These are phyloP conservation scores for Coprinopsis sp. DNA, from an alignment of 768 basidiomycete species.

Conservation along the genomic window DNA sequence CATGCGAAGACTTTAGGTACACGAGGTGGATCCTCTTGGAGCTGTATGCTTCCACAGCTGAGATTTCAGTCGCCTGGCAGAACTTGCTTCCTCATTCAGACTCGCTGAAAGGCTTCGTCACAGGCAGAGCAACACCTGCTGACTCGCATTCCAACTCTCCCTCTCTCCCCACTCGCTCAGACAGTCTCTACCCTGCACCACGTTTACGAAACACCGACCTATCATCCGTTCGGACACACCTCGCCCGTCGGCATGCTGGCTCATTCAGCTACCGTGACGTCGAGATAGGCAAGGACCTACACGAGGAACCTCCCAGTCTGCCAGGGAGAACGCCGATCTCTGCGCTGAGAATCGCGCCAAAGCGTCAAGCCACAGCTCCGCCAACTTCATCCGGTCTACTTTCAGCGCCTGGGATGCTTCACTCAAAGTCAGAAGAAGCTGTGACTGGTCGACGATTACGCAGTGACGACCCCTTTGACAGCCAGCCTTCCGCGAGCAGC, in stretches of 20 bases:
- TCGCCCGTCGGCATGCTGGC: conserved; percentile 81
- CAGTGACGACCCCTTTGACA: background rate
- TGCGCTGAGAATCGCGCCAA: conserved; percentile 40
- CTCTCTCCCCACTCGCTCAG: conserved; percentile 12
- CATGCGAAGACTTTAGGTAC: conserved; percentile 79
- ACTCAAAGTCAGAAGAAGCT: conserved; percentile 9
- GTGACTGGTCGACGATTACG: background rate
- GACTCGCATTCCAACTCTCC: conserved; percentile 16
- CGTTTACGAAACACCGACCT: conserved; percentile 26
- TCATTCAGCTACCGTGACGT: conserved; percentile 93
- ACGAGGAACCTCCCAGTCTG: conserved; percentile 39
- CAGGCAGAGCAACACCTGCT: conserved; percentile 22
- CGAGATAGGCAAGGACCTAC: conserved; percentile 76
- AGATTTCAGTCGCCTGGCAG: conserved; percentile 84
- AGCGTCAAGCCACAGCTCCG: conserved; percentile 42
- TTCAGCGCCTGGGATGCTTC: conserved; percentile 9
- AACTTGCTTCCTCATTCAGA: conserved; percentile 67
- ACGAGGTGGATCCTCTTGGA: conserved; percentile 81
- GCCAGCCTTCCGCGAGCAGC: background rate
- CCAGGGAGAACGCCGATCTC: conserved; percentile 34
- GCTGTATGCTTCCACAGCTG: conserved; percentile 85
- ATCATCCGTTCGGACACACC: conserved; percentile 38
- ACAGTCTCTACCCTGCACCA: conserved; percentile 18
- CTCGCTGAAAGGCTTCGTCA: conserved; percentile 60
- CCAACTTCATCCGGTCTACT: conserved; percentile 32